Base-by-base conservation (phyloP, 2,329 filamentous ascomycete genomes). In the Plectosphaerella plurivora region DNA sequence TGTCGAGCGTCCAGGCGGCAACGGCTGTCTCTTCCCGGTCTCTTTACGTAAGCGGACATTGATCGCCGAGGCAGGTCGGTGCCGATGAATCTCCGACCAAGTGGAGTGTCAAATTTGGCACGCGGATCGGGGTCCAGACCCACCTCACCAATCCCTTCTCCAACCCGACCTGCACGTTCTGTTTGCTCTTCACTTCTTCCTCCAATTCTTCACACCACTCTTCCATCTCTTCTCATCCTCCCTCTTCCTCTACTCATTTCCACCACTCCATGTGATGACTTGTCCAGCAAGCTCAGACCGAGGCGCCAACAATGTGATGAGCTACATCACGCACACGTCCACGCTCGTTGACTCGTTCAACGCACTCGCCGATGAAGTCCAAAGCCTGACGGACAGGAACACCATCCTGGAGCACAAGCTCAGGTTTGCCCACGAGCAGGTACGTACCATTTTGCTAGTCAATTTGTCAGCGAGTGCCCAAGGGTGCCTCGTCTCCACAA, bases 381-480 rank as follows among this genome's bases (percentile, higher is more conserved):
- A 87, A 69, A 75, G 73, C 51, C 66, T 87, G 64, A 78, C 78
- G 58, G 83, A 86, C 65, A 77, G 79, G 59, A 85, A 86, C 63
- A 84, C 79, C 25, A 78, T 86, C 51, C 71, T 87, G 54, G 82
- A 86, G 70, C 81, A 86, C 68, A 87, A 87, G 68, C 73, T 86
- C 59, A 77, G 81, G 50, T 86, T 82, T 69, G 83, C 83, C 33
- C 82, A 85, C 60, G 82, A 86, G 65, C 82, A 86, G 76, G 83
- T 86, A 76, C 67, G 78, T 63, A n/a, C 15, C 37, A 10, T 8
- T 33, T 33, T 33, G 28, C 28, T 33, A 33, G 10, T 41, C 37
- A n/a, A 41, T 41, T 55, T 57, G 51, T 56, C 53, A 56, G 55
- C 54, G 48, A 18, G 39, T 46, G 11, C 37, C 49, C 52, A 24